Percentiles rank a stretch among this genome's conserved stretches.
Conservation (phyloP, 371 early-diverging fungal genomes). For the Phascolomyces articulosus region DNA sequence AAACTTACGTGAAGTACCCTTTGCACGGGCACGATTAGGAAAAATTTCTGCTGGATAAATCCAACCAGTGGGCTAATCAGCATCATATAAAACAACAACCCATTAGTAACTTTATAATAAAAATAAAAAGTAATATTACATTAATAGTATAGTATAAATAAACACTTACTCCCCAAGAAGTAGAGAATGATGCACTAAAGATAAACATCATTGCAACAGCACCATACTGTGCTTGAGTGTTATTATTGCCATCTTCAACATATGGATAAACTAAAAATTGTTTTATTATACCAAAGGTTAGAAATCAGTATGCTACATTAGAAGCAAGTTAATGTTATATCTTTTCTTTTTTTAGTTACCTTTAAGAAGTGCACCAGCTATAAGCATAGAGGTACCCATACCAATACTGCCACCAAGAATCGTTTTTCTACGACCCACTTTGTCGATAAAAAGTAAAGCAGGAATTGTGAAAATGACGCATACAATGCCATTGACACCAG, state of each 20-base stretch:
- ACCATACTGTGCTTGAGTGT: conserved; percentile 23
- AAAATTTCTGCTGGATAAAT: conserved; percentile 87
- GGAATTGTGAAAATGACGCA: conserved; percentile 28
- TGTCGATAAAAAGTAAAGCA: conserved; percentile 20
- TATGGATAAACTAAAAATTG: conserved; percentile 23
- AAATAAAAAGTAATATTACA: too few species aligned
- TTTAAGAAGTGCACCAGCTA: conserved; percentile 36
- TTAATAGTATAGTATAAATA: too few species aligned
- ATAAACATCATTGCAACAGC: conserved; percentile 29
- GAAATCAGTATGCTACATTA: too few species aligned
- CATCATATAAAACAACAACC: too few species aligned
- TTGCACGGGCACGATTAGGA: conserved; percentile 37
- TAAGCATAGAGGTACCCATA: conserved; percentile 26
- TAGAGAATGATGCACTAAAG: conserved; percentile 20
- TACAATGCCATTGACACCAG: conserved; percentile 30
- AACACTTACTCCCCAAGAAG: conserved; percentile 48
- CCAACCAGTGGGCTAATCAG: conserved; percentile 84
- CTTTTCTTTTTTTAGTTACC: conserved; percentile 23
- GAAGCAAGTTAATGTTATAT: conserved; percentile 37
- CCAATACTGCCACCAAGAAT: conserved; percentile 20
- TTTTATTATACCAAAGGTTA: conserved; percentile 42
- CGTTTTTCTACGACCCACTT: conserved; percentile 22
- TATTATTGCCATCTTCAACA: conserved; percentile 18
- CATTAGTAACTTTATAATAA: too few species aligned
- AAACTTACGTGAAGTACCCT: conserved; percentile 17